Conservation (phyloP, 2,329 filamentous ascomycete species). For the Furcasterigmium sp. region DNA sequence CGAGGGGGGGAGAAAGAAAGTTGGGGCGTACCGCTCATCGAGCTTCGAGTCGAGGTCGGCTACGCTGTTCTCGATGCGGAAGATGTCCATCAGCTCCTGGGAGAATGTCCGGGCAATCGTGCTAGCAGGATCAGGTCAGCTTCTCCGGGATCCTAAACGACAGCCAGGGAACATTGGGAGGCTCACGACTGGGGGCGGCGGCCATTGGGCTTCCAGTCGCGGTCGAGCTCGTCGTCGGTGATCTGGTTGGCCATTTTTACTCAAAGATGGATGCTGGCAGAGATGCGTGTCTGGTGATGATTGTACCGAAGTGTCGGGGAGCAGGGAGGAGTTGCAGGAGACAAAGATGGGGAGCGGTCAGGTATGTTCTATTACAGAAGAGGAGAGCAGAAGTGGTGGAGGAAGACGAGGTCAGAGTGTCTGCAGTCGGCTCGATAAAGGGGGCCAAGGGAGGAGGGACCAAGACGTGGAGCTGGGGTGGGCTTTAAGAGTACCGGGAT, state of each 20-base stretch:
- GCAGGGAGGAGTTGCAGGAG: not conserved
- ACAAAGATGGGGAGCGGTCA: not conserved
- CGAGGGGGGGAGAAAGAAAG: conserved; percentile 5
- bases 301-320: not conserved
- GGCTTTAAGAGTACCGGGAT: not conserved
- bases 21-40: conserved; percentile 66
- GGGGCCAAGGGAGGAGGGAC: not conserved
- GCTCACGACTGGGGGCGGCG: conserved; percentile 78
- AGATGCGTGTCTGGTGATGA: not conserved
- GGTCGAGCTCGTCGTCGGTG: conserved; percentile 66
- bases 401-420: not conserved
- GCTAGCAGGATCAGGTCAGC: conserved; percentile 40
- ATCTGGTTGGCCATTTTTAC: conserved; percentile 18
- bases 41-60: conserved; percentile 70
- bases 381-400: not conserved
- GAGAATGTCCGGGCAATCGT: conserved; percentile 87
- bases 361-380: not conserved
- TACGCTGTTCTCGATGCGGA: conserved; percentile 77
- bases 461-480: not conserved
- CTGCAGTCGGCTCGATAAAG: not conserved
- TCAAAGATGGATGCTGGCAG: no score
- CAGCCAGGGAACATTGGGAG: conserved; percentile 53
- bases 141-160: conserved; percentile 21
- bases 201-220: conserved; percentile 74
- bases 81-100: conserved; percentile 79